phyloP scores from a whole-genome alignment of 306 rosid species.

The Alnus glutinosa region DNA sequence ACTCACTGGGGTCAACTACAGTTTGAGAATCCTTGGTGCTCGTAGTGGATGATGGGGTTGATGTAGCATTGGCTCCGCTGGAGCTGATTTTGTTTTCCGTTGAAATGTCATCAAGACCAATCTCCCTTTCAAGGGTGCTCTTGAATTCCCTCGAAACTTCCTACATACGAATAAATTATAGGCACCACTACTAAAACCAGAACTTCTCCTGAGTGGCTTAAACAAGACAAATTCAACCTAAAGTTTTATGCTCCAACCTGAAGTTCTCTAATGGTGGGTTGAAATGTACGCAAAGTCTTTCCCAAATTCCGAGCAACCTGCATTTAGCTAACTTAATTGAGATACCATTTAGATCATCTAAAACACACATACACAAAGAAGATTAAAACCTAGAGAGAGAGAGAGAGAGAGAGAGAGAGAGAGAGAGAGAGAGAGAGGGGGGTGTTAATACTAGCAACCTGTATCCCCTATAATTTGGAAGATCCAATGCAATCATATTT shows the following conservation, averaged over 20 bases:
- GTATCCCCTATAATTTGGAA: too few relatives aligned
- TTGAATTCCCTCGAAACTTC: constrained; percentile 95
- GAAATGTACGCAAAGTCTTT: constrained; percentile 90
- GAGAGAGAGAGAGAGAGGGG: too few relatives aligned
- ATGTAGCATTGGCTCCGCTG: constrained; percentile 28
- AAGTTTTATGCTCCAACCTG: constrained; percentile 56
- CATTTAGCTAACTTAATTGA: constrained; percentile 29
- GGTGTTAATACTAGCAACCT: too few relatives aligned
- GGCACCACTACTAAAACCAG: constrained; percentile 20
- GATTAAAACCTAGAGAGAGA: neutral
- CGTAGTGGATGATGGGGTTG: constrained; percentile 52
- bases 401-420: too few relatives aligned
- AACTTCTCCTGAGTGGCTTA: constrained; percentile 23
- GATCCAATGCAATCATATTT: too few relatives aligned
- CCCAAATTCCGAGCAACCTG: constrained; percentile 98
- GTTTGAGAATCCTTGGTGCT: constrained; percentile 41
- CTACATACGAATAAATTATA: constrained; percentile 39
- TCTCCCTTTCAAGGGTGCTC: constrained; percentile 95
- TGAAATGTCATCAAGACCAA: constrained; percentile 89
- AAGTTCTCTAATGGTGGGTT: constrained; percentile 95
- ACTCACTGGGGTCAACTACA: constrained; percentile 75
- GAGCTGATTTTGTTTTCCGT: constrained; percentile 44
- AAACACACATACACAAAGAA: neutral
- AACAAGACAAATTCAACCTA: neutral
- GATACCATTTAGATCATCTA: constrained; percentile 1